Conservation (phyloP, 2,329 filamentous ascomycete genomes). For the Penicillium fuscoglaucum region DNA sequence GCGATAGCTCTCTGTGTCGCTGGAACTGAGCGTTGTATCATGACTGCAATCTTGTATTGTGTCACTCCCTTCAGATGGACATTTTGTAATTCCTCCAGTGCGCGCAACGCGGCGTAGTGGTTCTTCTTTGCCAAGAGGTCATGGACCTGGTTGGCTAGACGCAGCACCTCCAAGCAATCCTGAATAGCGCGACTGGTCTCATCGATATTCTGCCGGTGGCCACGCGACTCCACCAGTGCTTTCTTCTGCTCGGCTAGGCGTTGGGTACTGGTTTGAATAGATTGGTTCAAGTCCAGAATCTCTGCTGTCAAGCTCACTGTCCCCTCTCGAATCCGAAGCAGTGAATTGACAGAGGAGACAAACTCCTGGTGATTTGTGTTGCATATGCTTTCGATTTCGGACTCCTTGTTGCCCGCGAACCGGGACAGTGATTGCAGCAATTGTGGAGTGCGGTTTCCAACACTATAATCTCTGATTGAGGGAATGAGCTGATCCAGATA, state of each 20-base stretch:
- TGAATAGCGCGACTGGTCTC: conserved; percentile 86
- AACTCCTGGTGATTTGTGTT: conserved; percentile 97
- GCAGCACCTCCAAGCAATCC: conserved; percentile 87
- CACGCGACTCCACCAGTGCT: conserved; percentile 85
- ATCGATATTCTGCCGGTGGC: conserved; percentile 91
- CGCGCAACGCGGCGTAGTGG: conserved; percentile 91
- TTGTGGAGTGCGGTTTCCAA: conserved; percentile 68
- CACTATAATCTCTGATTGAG: conserved; percentile 84
- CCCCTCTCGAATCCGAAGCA: conserved; percentile 88
- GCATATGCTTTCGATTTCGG: conserved; percentile 91
- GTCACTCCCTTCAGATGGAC: conserved; percentile 93
- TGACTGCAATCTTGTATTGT: conserved; percentile 89
- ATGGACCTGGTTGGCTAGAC: conserved; percentile 90
- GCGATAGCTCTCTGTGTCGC: conserved; percentile 90
- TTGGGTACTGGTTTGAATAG: conserved; percentile 92
- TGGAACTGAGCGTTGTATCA: conserved; percentile 95
- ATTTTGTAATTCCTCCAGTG: conserved; percentile 92
- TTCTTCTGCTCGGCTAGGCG: conserved; percentile 93
- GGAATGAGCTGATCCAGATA: conserved; percentile 96
- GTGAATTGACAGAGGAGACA: conserved; percentile 85
- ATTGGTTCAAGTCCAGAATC: conserved; percentile 88
- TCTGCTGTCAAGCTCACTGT: conserved; percentile 86
- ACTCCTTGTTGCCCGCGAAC: conserved; percentile 82
- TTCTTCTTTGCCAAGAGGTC: conserved; percentile 89
- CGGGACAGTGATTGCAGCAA: conserved; percentile 76